Evolutionary conservation across 169 alveolate species (phyloP), one percentile per base, ranked within the genome.

Genomic region (Eimeria tenella): DNA sequence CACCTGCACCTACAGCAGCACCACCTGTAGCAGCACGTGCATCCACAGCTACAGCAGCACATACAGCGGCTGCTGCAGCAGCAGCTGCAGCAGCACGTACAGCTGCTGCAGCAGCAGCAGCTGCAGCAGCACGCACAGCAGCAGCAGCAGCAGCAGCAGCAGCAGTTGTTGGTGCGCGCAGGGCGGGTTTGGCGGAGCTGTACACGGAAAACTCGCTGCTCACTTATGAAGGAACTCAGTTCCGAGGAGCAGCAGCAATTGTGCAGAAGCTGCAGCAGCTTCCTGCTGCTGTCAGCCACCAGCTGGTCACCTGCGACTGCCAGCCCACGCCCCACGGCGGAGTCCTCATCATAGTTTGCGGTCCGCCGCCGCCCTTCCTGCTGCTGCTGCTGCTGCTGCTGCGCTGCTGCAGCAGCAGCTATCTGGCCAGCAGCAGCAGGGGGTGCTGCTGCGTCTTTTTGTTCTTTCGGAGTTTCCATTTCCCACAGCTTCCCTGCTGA

Each of bases 281-380:
- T 13, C 95, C 94, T 9, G 94, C 95, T 42, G 95, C 84, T 31
- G 89, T 94, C 49, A 95, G 94, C 74, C 96, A 96, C 95, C 96
- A 93, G 79, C 94, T 89, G 42, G 90, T 96, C 90, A 90, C 96
- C 86, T 90, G 97, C 87, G 98, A 96, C 95, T 97, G 98, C 71
- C 98, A 97, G 74, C 98, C 98, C n/a, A 93, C 98, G 55, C 96
- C 96, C 17, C 95, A 97, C 83, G 90, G 90, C 19, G 98, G 98
- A 6, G 94, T 96, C 62, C 68, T 97, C 65, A 97, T 97, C 88
- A 90, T 97, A 70, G 97, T 96, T 50, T 89, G 97, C 8, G 98
- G 96, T 89, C 60, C 2, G 95, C 60, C 71, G 31, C 25, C n/a
- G n/a, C n/a, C n/a, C n/a, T n/a, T n/a, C n/a, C n/a, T n/a, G n/a